Percentiles rank a stretch among this genome's conserved stretches.
Evolutionary conservation across 306 rosid genomes (phyloP).

Genomic region (Albizia julibrissin): DNA sequence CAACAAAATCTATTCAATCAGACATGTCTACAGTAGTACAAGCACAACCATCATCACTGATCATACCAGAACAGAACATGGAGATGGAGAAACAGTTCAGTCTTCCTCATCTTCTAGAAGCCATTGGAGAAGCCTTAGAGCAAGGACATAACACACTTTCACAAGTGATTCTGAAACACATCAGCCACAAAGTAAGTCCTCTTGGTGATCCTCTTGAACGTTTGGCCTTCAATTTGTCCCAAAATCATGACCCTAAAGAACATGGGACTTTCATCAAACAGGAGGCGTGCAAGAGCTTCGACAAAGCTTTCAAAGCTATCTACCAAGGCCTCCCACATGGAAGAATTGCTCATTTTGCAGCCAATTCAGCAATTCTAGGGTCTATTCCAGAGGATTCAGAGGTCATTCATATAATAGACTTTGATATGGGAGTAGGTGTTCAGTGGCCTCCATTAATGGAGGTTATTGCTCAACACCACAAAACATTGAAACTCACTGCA

Average conservation of each 20-base stretch:
- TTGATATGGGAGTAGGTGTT: conserved; percentile 50
- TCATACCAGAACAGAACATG: conserved; percentile 47
- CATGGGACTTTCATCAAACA: conserved; percentile 46
- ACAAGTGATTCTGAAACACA: conserved; percentile 45
- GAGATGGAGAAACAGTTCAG: conserved; percentile 46
- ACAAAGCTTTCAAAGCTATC: conserved; percentile 37
- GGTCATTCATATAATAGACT: conserved; percentile 53
- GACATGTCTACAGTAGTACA: conserved; percentile 36
- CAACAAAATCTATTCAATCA: conserved; percentile 45
- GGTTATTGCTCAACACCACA: conserved; percentile 39
- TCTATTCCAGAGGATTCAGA: conserved; percentile 52
- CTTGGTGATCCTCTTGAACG: conserved; percentile 54
- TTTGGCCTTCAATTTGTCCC: conserved; percentile 50
- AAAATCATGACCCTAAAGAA: conserved; percentile 22
- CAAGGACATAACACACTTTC: conserved; percentile 43
- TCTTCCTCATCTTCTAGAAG: conserved; percentile 53
- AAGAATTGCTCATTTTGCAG: conserved; percentile 53
- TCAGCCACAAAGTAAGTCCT: conserved; percentile 53
- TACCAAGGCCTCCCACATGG: conserved; percentile 53
- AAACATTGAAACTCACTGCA: conserved; percentile 53
- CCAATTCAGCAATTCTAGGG: conserved; percentile 58
- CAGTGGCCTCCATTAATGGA: conserved; percentile 56
- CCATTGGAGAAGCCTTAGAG: conserved; percentile 53
- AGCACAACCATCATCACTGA: conserved; percentile 30
- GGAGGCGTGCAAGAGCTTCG: conserved; percentile 50